These are phyloP conservation scores for Fusarium avenaceum DNA, from an alignment of 2,329 filamentous ascomycete species.

Conservation along the genomic window DNA sequence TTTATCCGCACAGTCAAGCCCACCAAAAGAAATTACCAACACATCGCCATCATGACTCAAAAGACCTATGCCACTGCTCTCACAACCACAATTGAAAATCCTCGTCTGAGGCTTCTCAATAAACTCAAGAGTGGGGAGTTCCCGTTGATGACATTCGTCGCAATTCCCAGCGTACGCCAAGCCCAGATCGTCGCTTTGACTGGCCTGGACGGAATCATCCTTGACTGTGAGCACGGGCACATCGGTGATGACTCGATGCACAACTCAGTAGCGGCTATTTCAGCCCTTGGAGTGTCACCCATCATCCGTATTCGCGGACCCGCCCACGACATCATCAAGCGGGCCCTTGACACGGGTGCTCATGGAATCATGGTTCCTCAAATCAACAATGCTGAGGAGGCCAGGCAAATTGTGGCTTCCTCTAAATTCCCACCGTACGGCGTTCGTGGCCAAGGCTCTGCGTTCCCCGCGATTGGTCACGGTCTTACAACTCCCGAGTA, in stretches of 20 bases:
- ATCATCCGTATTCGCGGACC: slow-evolving; percentile 39
- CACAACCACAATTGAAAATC: slow-evolving; percentile 55
- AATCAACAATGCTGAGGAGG: slow-evolving; percentile 59
- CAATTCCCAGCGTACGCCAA: slow-evolving; percentile 60
- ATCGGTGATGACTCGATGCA: slow-evolving; percentile 27
- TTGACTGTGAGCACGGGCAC: slow-evolving; percentile 55
- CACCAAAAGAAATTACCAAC: background rate
- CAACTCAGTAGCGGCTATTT: slow-evolving; percentile 21
- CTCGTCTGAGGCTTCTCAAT: slow-evolving; percentile 60
- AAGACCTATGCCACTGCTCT: slow-evolving; percentile 21
- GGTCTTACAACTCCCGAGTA: slow-evolving; percentile 57
- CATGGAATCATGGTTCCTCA: slow-evolving; percentile 61
- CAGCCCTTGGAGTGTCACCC: slow-evolving; percentile 16
- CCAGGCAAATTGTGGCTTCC: slow-evolving; percentile 55
- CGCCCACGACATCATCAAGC: slow-evolving; percentile 55
- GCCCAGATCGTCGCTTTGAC: slow-evolving; percentile 65
- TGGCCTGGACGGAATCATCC: slow-evolving; percentile 63
- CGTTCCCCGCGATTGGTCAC: slow-evolving; percentile 57
- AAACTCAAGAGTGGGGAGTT: slow-evolving; percentile 56
- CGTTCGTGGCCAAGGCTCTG: slow-evolving; percentile 59
- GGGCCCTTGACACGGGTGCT: slow-evolving; percentile 60
- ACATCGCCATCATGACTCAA: slow-evolving; percentile 15
- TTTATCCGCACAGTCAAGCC: too few species aligned
- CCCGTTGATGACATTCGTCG: slow-evolving; percentile 64
- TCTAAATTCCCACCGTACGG: slow-evolving; percentile 62